Conservation (phyloP, 1,284 basidiomycete species). For the Cutaneotrichosporon cavernicola region DNA sequence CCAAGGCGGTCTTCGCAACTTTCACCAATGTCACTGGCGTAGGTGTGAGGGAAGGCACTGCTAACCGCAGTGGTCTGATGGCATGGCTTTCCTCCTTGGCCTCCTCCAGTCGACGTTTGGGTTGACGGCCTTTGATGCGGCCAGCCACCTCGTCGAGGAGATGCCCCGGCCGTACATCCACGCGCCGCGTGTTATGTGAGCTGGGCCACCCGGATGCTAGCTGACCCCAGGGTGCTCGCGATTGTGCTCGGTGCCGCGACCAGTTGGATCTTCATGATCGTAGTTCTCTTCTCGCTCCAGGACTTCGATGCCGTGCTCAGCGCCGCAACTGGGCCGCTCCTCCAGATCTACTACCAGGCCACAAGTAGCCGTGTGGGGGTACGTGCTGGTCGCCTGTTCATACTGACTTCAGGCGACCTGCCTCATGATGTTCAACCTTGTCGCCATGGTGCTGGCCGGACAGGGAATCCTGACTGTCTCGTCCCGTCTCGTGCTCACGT, state of each 20-base stretch:
- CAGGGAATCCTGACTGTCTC: slow-evolving; percentile 29
- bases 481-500: slow-evolving; percentile 24
- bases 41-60: not conserved
- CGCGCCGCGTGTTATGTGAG: slow-evolving; percentile 43
- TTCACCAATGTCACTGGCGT: slow-evolving; percentile 38
- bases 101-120: slow-evolving; percentile 40
- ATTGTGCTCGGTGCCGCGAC: slow-evolving; percentile 33
- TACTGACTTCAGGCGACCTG: slow-evolving; percentile 20
- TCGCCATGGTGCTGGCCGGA: slow-evolving; percentile 27
- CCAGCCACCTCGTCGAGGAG: slow-evolving; percentile 50
- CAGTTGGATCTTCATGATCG: slow-evolving; percentile 39
- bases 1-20: slow-evolving; percentile 47
- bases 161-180: slow-evolving; percentile 40
- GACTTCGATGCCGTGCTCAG: slow-evolving; percentile 11
- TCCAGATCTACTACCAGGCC: slow-evolving; percentile 26
- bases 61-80: slow-evolving; percentile 17
- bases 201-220: not conserved
- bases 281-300: slow-evolving; percentile 29
- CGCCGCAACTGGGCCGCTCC: slow-evolving; percentile 7
- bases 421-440: slow-evolving; percentile 26
- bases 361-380: slow-evolving; percentile 24
- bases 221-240: slow-evolving; percentile 35
- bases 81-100: slow-evolving; percentile 49
- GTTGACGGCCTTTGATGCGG: slow-evolving; percentile 31
- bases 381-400: not conserved